These are phyloP conservation scores for Allomyces macrogynus DNA, from an alignment of 192 early-diverging fungal genomes.

Conservation along the genomic window DNA sequence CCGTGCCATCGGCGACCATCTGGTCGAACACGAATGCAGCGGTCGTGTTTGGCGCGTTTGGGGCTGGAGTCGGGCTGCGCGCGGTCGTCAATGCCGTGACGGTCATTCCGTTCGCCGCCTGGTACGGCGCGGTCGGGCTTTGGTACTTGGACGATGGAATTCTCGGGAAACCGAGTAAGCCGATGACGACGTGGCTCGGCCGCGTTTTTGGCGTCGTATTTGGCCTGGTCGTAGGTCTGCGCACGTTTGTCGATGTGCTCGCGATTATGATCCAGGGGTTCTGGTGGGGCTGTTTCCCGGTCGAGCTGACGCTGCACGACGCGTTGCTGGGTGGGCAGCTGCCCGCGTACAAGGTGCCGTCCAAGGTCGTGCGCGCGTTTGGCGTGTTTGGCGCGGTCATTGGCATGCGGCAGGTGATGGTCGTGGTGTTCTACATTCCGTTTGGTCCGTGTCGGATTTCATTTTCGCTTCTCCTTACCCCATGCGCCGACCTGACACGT, in stretches of 20 bases:
- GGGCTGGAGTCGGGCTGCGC: background rate
- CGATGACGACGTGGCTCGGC: background rate
- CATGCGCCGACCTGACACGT: too few species aligned
- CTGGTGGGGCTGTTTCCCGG: background rate
- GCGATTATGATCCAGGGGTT: background rate
- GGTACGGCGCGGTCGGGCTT: background rate
- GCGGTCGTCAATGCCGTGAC: background rate
- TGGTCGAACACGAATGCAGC: background rate
- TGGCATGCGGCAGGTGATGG: background rate
- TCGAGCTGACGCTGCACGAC: background rate
- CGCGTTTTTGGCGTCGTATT: background rate
- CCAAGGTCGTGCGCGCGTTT: background rate
- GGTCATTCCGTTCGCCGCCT: background rate
- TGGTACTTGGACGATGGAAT: background rate
- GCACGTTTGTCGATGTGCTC: background rate
- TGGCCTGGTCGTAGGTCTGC: background rate
- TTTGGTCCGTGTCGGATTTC: background rate
- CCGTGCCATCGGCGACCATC: background rate
- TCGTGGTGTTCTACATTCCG: background rate
- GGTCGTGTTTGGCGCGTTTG: background rate
- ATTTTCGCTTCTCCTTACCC: background rate
- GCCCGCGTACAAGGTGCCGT: background rate
- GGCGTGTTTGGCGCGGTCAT: background rate
- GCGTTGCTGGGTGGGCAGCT: background rate
- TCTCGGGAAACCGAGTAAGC: background rate